These are phyloP conservation scores for Leccinum subrobustum DNA, from an alignment of 1,284 basidiomycete species.

Conservation along the genomic window DNA sequence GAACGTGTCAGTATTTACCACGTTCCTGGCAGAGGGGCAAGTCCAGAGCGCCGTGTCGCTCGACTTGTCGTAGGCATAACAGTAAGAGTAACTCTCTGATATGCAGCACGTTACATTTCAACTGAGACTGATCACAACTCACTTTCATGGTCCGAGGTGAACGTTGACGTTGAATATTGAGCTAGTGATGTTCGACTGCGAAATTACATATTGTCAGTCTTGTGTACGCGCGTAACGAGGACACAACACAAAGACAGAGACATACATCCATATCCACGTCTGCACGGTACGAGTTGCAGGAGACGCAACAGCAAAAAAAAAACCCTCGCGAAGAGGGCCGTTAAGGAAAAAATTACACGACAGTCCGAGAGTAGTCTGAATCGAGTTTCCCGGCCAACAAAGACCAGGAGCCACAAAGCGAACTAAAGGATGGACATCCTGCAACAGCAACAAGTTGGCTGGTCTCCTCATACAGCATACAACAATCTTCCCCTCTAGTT, in stretches of 20 bases:
- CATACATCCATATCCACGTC: not conserved
- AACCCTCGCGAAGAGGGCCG: conserved; percentile 5
- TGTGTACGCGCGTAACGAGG: not conserved
- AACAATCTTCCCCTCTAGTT: not conserved
- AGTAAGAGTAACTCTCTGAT: conserved; percentile 33
- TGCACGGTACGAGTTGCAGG: not conserved
- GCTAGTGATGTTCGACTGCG: not conserved
- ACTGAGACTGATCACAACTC: not conserved
- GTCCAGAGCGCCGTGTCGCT: no score
- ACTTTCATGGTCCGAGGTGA: not conserved
- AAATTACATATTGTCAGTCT: not conserved
- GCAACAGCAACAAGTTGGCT: conserved; percentile 1
- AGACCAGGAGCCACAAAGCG: conserved; percentile 44
- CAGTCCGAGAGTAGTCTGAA: not conserved
- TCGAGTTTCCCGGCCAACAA: conserved; percentile 33
- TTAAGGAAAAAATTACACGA: not conserved
- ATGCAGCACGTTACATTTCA: not conserved
- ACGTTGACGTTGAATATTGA: not conserved
- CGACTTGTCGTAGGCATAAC: no score
- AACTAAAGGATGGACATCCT: conserved; percentile 41
- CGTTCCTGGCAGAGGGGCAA: conserved; percentile 9
- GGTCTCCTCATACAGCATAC: conserved; percentile 25
- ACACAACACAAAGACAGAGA: not conserved
- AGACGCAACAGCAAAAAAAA: not conserved
- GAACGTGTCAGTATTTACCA: conserved; percentile 43